A percentile compares a stretch with the other conserved stretches of the same genome.
Conservation (phyloP, 2,329 filamentous ascomycete species). For the Thelonectria blattea region DNA sequence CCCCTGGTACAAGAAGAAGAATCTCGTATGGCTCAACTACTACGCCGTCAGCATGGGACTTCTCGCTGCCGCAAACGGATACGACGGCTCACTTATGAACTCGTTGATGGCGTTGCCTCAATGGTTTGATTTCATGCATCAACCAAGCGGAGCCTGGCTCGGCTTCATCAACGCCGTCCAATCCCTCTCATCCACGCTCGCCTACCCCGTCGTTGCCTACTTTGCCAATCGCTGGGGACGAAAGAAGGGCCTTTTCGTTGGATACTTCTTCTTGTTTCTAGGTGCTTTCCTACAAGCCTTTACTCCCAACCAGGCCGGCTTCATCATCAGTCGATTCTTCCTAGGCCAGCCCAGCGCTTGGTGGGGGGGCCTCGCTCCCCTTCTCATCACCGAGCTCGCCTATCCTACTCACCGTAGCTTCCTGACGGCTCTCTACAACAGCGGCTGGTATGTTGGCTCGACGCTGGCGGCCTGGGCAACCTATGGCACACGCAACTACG, state of each 20-base stretch:
- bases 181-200: slow-evolving; percentile 13
- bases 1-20: slow-evolving; percentile 26
- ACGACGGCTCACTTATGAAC: slow-evolving; percentile 11
- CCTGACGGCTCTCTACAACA: slow-evolving; percentile 43
- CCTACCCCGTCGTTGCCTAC: slow-evolving; percentile 21
- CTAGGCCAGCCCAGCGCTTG: slow-evolving; percentile 37
- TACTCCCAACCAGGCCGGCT: slow-evolving; percentile 12
- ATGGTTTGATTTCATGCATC: slow-evolving; percentile 24
- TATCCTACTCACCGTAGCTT: slow-evolving; percentile 44
- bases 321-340: slow-evolving; percentile 30
- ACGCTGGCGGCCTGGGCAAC: background rate
- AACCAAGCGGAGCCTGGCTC: slow-evolving; percentile 23
- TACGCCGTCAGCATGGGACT: slow-evolving; percentile 17
- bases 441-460: background rate
- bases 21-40: slow-evolving; percentile 23
- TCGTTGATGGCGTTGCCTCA: slow-evolving; percentile 18
- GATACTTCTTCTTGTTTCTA: slow-evolving; percentile 14
- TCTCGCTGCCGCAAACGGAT: slow-evolving; percentile 21
- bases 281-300: slow-evolving; percentile 17
- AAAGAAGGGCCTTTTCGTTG: slow-evolving; percentile 18
- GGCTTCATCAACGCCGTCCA: slow-evolving; percentile 28
- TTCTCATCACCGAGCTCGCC: slow-evolving; percentile 44
- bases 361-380: slow-evolving; percentile 23
- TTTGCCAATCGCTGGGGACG: slow-evolving; percentile 25
- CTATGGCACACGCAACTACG: background rate